These are phyloP conservation scores for Streptanthus diversifolius DNA, from an alignment of 345 rosid species.

Conservation along the genomic window DNA sequence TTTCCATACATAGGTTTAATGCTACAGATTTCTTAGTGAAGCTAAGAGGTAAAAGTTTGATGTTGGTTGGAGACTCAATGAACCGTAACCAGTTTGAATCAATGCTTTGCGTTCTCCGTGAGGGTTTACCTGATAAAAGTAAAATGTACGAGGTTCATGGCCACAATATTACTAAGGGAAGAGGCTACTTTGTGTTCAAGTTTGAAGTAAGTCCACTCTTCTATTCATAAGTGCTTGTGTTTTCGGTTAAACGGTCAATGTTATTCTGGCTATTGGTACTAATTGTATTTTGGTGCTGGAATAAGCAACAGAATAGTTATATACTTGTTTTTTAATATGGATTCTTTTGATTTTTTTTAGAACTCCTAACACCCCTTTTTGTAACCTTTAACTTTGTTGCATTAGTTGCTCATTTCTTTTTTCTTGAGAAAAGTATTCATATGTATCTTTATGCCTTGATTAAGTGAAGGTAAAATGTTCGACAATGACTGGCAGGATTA, in stretches of 20 bases:
- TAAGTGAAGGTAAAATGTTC: background rate
- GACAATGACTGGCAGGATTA: conserved; percentile 53
- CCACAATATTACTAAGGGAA: conserved; percentile 74
- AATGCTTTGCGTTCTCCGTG: conserved; percentile 75
- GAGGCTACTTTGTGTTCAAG: conserved; percentile 76
- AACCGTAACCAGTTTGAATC: conserved; percentile 94
- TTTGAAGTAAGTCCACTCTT: conserved; percentile 53
- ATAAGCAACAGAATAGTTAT: background rate
- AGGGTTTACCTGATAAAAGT: conserved; percentile 61
- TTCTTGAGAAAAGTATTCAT: conserved; percentile 1
- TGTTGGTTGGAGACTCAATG: conserved; percentile 97
- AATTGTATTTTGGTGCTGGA: background rate
- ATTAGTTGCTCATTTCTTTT: background rate
- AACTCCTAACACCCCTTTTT: background rate
- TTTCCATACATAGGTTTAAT: conserved; percentile 73
- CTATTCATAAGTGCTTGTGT: background rate
- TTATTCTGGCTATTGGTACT: background rate
- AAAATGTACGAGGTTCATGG: conserved; percentile 79
- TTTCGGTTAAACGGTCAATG: background rate
- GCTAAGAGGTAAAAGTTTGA: conserved; percentile 71
- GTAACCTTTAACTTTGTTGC: background rate
- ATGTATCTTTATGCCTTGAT: background rate
- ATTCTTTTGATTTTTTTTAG: background rate
- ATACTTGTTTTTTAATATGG: background rate
- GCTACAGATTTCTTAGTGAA: conserved; percentile 88